phyloP scores from a whole-genome alignment of 306 rosid species.

The Senna tora region DNA sequence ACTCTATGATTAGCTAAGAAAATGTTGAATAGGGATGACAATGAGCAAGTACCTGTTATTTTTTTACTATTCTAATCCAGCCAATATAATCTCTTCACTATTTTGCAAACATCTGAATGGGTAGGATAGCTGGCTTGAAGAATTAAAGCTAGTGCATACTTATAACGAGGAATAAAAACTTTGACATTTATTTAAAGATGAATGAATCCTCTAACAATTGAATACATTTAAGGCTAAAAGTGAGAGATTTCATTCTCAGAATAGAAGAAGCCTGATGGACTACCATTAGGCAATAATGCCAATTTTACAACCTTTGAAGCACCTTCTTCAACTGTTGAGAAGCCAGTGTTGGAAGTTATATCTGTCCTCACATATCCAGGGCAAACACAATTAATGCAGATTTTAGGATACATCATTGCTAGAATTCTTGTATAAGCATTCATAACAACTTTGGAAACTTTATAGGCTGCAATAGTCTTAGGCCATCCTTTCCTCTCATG shows the following conservation, averaged over 20 bases:
- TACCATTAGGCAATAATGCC: slow-evolving; percentile 27
- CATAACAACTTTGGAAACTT: slow-evolving; percentile 36
- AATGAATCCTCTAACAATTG: no score
- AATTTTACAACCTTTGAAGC: slow-evolving; percentile 34
- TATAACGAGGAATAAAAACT: no score
- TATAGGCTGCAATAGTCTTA: neutral
- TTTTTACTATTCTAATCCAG: no score
- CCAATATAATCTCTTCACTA: no score
- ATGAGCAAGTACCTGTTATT: no score
- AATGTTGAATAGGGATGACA: no score
- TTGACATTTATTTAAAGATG: no score
- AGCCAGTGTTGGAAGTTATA: slow-evolving; percentile 33
- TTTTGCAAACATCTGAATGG: no score
- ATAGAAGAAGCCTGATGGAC: slow-evolving; percentile 40
- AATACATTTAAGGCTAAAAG: neutral
- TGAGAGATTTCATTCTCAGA: neutral
- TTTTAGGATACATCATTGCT: slow-evolving; percentile 32
- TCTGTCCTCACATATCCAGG: slow-evolving; percentile 50
- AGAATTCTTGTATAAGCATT: slow-evolving; percentile 47
- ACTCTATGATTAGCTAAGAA: no score
- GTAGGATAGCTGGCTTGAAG: no score
- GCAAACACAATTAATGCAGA: slow-evolving; percentile 41
- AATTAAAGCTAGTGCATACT: no score
- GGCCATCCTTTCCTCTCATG: slow-evolving; percentile 32
- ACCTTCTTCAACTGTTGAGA: slow-evolving; percentile 40